phyloP scores from a whole-genome alignment of 164 flowering plant genomes.

The Kalanchoe fedtschenkoi region DNA sequence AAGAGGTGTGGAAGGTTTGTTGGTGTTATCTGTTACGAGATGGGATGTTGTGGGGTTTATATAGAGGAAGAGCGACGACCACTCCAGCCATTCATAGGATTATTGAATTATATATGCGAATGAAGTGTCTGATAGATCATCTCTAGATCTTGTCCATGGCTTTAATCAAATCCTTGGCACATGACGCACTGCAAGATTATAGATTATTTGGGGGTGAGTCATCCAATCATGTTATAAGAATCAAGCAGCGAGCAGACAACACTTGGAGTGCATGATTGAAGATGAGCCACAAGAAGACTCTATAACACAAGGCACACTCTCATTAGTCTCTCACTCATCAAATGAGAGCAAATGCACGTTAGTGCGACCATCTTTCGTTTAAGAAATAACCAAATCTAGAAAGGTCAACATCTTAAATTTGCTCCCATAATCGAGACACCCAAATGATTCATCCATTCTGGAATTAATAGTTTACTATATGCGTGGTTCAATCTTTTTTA shows the following conservation, averaged over 20 bases:
- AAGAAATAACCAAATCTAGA: neutral
- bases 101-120: too few relatives aligned
- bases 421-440: constrained; percentile 4
- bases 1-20: neutral
- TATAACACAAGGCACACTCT: constrained; percentile 1
- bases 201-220: neutral
- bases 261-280: too few relatives aligned
- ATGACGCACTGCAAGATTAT: neutral
- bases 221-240: too few relatives aligned
- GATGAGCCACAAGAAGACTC: neutral
- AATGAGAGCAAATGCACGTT: neutral
- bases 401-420: neutral
- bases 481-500: neutral
- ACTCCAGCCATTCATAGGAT: too few relatives aligned
- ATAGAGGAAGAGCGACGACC: too few relatives aligned
- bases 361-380: neutral
- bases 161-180: neutral
- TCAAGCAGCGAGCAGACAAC: too few relatives aligned
- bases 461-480: neutral
- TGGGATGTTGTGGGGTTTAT: neutral
- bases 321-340: neutral
- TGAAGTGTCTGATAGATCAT: neutral
- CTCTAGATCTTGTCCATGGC: too few relatives aligned
- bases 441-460: neutral
- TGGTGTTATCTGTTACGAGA: neutral